These are phyloP conservation scores for Echeveria elegans DNA, from an alignment of 164 flowering plant genomes.

Conservation along the genomic window DNA sequence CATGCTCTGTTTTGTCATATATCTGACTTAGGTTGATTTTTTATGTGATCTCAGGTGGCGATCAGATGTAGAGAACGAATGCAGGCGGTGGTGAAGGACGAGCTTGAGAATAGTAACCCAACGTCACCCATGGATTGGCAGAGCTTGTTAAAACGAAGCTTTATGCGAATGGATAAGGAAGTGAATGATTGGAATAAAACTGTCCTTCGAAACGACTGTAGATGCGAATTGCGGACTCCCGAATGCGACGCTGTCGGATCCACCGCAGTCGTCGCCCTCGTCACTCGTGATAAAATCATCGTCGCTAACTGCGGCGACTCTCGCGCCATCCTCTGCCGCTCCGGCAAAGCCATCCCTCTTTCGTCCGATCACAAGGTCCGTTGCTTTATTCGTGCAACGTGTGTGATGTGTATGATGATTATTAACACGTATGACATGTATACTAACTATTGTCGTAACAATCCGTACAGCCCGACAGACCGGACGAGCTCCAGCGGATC, in stretches of 20 bases:
- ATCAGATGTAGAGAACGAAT: conserved; percentile 54
- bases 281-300: conserved; percentile 54
- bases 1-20: not conserved
- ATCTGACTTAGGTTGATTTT: not conserved
- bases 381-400: not conserved
- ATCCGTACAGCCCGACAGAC: conserved; percentile 63
- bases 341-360: conserved; percentile 51
- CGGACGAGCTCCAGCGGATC: conserved; percentile 66
- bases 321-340: conserved; percentile 71
- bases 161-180: conserved; percentile 59
- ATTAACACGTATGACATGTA: not conserved
- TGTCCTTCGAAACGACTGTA: conserved; percentile 26
- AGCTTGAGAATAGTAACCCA: conserved; percentile 21
- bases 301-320: conserved; percentile 91
- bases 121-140: conserved; percentile 29
- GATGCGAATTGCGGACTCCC: conserved; percentile 70
- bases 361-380: conserved; percentile 44
- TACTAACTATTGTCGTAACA: not conserved
- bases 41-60: conserved; percentile 50
- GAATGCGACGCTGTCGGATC: conserved; percentile 90
- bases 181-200: conserved; percentile 18
- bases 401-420: too few relatives aligned
- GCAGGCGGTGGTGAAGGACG: conserved; percentile 63
- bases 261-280: conserved; percentile 74
- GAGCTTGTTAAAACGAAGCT: conserved; percentile 43